These are phyloP conservation scores for Neofusicoccum sp. DNA, from an alignment of 2,329 filamentous ascomycete species.

Conservation along the genomic window DNA sequence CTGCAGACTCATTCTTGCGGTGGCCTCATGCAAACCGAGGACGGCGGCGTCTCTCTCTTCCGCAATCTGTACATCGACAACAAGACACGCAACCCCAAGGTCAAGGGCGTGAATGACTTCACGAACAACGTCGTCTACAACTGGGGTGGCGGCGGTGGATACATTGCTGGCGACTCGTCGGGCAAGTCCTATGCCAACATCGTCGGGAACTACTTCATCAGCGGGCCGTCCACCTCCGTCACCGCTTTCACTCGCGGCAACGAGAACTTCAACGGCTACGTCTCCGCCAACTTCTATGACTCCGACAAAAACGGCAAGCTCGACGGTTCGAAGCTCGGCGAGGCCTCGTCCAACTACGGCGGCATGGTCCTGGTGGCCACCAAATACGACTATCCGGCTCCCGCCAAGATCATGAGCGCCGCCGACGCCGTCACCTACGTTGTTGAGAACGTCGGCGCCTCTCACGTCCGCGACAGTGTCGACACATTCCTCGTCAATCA, in stretches of 20 bases:
- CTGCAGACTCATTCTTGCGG: constrained; percentile 58
- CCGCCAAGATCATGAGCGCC: constrained; percentile 44
- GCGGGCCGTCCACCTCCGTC: constrained; percentile 53
- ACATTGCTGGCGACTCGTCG: constrained; percentile 56
- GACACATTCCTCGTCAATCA: constrained; percentile 49
- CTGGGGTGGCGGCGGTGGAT: constrained; percentile 58
- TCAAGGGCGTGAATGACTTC: constrained; percentile 60
- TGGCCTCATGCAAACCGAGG: constrained; percentile 53
- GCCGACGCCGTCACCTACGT: constrained; percentile 47
- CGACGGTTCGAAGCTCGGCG: constrained; percentile 51
- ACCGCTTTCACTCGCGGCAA: constrained; percentile 60
- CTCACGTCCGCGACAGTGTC: constrained; percentile 47
- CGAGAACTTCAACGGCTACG: constrained; percentile 56
- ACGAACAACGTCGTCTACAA: constrained; percentile 58
- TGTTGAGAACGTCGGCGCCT: constrained; percentile 46
- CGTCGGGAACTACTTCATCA: constrained; percentile 61
- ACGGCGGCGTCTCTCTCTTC: constrained; percentile 55
- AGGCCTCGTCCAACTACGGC: constrained; percentile 49
- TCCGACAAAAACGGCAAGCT: constrained; percentile 53
- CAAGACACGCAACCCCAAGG: constrained; percentile 60
- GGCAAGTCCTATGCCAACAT: constrained; percentile 55
- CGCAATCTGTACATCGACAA: constrained; percentile 61
- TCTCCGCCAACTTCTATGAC: constrained; percentile 57
- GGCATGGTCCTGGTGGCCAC: constrained; percentile 47
- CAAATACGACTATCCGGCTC: constrained; percentile 49